Evolutionary conservation across 306 rosid genomes (phyloP).

Genomic region (Alnus glutinosa): DNA sequence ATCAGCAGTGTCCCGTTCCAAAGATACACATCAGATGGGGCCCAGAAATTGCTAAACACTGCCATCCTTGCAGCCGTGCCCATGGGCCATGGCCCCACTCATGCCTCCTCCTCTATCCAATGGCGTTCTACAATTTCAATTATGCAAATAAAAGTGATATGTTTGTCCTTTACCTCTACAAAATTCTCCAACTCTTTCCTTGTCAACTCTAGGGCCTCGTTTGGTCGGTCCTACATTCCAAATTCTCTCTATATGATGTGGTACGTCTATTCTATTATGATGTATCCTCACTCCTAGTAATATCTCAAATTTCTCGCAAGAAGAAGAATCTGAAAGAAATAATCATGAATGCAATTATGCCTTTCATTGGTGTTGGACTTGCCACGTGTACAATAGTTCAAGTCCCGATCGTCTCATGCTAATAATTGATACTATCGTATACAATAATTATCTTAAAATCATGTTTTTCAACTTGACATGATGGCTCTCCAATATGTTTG

Average conservation of each 20-base stretch:
- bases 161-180: constrained; percentile 1
- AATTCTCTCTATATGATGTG: neutral
- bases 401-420: neutral
- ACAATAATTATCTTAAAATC: neutral
- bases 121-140: neutral
- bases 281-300: neutral
- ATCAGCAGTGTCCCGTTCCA: neutral
- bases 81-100: neutral
- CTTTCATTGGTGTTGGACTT: neutral
- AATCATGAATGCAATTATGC: neutral
- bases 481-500: neutral
- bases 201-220: neutral
- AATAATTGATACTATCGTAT: neutral
- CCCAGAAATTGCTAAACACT: neutral
- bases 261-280: neutral
- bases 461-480: neutral
- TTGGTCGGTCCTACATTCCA: constrained; percentile 3
- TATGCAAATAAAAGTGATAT: neutral
- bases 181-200: neutral
- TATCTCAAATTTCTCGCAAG: too few relatives aligned
- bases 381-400: neutral
- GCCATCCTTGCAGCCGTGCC: neutral
- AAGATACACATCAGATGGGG: neutral
- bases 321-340: neutral
- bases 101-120: neutral